Percentiles rank a stretch among this genome's conserved stretches.
Evolutionary conservation across 2,329 filamentous ascomycete genomes (phyloP).

Genomic region (Fusarium longipes): DNA sequence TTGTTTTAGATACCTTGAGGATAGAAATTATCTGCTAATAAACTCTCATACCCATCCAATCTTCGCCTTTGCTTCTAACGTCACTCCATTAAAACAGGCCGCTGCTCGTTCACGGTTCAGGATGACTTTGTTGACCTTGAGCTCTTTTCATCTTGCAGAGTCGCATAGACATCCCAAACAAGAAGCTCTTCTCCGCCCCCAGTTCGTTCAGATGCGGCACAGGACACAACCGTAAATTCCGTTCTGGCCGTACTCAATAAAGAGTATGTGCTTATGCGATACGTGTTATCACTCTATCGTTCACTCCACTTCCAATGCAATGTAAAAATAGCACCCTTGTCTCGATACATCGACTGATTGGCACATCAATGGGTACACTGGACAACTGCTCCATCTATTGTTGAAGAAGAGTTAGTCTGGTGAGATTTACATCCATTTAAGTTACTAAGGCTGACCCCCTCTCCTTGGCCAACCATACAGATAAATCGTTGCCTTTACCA

Average conservation of each 20-base stretch:
- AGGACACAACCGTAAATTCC: neutral
- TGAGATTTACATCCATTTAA: constrained; percentile 6
- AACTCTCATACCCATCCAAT: neutral
- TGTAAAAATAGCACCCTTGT: neutral
- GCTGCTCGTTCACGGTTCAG: too few relatives aligned
- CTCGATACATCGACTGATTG: neutral
- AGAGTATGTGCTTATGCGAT: neutral
- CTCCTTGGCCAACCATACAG: neutral
- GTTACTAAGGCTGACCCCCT: constrained; percentile 4
- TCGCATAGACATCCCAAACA: neutral
- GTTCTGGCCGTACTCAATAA: neutral
- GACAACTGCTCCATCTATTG: neutral
- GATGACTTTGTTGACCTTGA: too few relatives aligned
- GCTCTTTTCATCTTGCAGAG: neutral
- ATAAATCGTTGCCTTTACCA: neutral
- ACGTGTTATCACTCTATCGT: neutral
- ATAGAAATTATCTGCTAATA: neutral
- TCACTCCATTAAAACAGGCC: too few relatives aligned
- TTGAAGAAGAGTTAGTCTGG: neutral
- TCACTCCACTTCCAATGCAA: neutral
- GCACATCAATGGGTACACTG: neutral
- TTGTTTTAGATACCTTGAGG: neutral
- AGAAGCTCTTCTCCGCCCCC: neutral
- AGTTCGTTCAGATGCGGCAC: neutral
- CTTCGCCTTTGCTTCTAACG: too few relatives aligned